Evolutionary conservation across 768 basidiomycete species (phyloP).

Genomic region (Panaeolus papilionaceus): DNA sequence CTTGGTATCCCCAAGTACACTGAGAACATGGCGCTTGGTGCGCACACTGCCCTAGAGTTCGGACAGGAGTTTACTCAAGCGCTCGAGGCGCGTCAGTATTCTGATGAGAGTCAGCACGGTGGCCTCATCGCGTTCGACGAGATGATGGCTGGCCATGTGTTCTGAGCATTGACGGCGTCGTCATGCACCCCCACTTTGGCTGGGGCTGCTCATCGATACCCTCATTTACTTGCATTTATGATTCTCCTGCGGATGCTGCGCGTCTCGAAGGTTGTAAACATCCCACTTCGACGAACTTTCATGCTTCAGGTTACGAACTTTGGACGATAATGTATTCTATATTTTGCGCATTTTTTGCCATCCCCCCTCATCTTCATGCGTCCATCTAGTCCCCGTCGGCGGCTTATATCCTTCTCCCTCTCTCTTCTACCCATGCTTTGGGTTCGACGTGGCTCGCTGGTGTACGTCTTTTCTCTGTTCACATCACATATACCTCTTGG

Average conservation of each 20-base stretch:
- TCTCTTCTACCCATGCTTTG: constrained; percentile 16
- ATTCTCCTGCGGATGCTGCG: constrained; percentile 39
- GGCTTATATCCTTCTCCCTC: constrained; percentile 16
- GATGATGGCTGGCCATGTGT: constrained; percentile 45
- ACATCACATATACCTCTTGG: constrained; percentile 5
- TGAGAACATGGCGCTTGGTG: constrained; percentile 32
- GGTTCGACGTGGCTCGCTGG: constrained; percentile 15
- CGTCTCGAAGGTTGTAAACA: constrained; percentile 30
- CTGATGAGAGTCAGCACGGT: constrained; percentile 31
- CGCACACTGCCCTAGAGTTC: constrained; percentile 34
- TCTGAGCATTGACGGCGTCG: constrained; percentile 27
- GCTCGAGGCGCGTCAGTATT: constrained; percentile 33
- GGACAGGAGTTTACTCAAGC: constrained; percentile 40
- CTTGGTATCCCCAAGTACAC: constrained; percentile 56
- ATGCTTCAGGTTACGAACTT: constrained; percentile 23
- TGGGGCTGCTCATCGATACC: constrained; percentile 8
- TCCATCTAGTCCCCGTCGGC: neutral
- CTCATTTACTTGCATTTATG: constrained; percentile 3
- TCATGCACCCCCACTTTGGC: neutral
- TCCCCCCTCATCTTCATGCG: neutral
- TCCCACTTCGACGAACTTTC: constrained; percentile 25
- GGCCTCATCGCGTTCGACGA: constrained; percentile 46
- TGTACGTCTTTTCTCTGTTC: constrained; percentile 20
- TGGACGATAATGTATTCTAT: constrained; percentile 37
- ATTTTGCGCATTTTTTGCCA: constrained; percentile 25